These are phyloP conservation scores for Tulasnella sp. DNA, from an alignment of 768 basidiomycete species.

Conservation along the genomic window DNA sequence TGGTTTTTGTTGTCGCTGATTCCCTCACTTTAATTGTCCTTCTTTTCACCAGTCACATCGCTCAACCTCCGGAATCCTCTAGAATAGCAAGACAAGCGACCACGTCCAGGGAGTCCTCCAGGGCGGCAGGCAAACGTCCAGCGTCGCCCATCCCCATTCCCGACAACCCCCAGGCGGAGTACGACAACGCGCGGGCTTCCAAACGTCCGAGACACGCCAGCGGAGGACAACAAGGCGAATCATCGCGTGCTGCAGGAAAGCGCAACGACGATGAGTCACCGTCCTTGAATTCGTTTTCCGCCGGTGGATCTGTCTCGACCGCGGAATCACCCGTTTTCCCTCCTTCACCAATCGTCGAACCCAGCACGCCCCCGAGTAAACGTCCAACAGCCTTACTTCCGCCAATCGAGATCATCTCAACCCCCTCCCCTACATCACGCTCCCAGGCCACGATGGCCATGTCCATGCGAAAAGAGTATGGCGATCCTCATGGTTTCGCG, in stretches of 20 bases:
- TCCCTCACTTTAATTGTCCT: constrained; percentile 19
- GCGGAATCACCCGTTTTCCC: constrained; percentile 26
- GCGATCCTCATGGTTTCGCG: constrained; percentile 30
- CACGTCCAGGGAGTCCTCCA: constrained; percentile 24
- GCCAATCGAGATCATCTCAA: constrained; percentile 28
- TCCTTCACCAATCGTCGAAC: constrained; percentile 20
- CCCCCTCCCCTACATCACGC: constrained; percentile 21
- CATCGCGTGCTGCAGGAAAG: constrained; percentile 8
- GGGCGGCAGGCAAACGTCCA: constrained; percentile 24
- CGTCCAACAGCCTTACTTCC: constrained; percentile 26
- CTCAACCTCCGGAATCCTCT: constrained; percentile 19
- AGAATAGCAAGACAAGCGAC: not conserved
- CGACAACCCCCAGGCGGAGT: constrained; percentile 22
- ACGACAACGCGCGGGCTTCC: constrained; percentile 16
- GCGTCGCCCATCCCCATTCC: constrained; percentile 26
- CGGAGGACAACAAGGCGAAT: not conserved
- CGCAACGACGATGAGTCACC: constrained; percentile 23
- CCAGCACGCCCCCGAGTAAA: constrained; percentile 26
- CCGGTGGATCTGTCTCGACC: constrained; percentile 25
- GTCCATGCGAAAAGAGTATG: constrained; percentile 27
- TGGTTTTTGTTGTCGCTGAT: constrained; percentile 12
- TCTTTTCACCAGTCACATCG: constrained; percentile 11
- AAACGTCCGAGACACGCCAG: constrained; percentile 23
- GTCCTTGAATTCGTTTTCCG: constrained; percentile 23
- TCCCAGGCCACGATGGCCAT: constrained; percentile 23